Conservation (phyloP, 73 alveolate genomes). For the Paraurostyla sp. region DNA sequence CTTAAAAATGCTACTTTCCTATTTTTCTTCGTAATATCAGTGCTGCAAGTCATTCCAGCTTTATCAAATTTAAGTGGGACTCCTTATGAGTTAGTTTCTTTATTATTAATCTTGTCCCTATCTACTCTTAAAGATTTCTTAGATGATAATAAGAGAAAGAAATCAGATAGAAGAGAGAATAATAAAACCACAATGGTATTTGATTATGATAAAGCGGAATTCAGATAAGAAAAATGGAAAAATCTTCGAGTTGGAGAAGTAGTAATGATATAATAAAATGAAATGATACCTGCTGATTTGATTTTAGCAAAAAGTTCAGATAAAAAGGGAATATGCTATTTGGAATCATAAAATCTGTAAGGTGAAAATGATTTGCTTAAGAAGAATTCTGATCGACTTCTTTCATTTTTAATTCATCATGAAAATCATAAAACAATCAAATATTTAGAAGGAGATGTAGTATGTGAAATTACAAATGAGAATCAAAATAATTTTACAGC, state of each 20-base stretch:
- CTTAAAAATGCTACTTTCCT: conserved; percentile 1
- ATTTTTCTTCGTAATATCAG: conserved; percentile 1
- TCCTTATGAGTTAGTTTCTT: conserved; percentile 19
- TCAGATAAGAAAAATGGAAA: conserved; percentile 79
- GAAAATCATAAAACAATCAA: conserved; percentile 75
- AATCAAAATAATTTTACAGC: conserved; percentile 47
- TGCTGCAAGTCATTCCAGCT: not conserved
- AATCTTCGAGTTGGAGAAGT: conserved; percentile 89
- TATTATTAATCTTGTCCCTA: not conserved
- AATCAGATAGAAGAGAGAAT: conserved; percentile 35
- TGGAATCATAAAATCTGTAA: conserved; percentile 96
- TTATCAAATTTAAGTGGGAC: not conserved
- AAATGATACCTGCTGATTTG: conserved; percentile 94
- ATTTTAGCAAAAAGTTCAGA: conserved; percentile 87
- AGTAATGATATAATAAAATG: conserved; percentile 83
- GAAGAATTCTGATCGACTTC: not conserved
- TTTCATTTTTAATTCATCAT: not conserved
- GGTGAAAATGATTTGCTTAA: conserved; percentile 96
- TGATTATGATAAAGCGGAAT: conserved; percentile 61
- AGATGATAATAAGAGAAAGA: conserved; percentile 49
- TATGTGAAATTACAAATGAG: conserved; percentile 63
- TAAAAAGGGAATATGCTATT: conserved; percentile 82
- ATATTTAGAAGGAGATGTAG: conserved; percentile 78
- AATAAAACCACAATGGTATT: not conserved
- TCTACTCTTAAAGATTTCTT: not conserved